Evolutionary conservation across 108 stramenopile genomes (phyloP), one percentile per base, ranked within the genome.

Genomic region (Skeletonema menzelii): DNA sequence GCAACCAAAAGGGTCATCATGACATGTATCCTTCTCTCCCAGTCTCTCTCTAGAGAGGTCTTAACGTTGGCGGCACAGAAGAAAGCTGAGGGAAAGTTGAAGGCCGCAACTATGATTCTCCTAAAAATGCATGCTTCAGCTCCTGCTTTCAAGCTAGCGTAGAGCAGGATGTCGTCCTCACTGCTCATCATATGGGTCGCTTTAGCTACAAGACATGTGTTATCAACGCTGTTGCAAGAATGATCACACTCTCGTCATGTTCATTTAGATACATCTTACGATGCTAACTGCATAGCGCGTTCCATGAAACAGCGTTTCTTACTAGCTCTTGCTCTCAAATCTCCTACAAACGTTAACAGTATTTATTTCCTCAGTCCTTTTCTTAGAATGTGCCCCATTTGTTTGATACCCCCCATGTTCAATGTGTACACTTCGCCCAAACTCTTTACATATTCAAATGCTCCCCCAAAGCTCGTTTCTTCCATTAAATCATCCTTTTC

Each of bases 401-500:
- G 86, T 28, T 58, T 63, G 61, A 79, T 68, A 20, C 53, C 42
- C 38, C 78, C 65, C 32, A 59, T 79, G 26, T 77, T 55, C 35
- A 87, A 49, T 1, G 49, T 26, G 70, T 87, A 87, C 0, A 87
- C 78, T 30, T 64, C 63, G 14, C 86, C 86, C 42, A 87, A 72
- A 47, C 59, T 56, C 24, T 44, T 40, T 5, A 87, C 67, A 60
- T 87, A 56, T 3, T 84, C 74, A 60, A 87, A 87, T 17, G 40
- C 32, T 24, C 19, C 30, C 4, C 86, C 86, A 57, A 70, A 87
- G 47, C 64, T 85, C 30, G 59, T 59, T 30, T 47, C 42, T 65
- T 85, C 86, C 86, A 85, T 82, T 27, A 87, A 65, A 72, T 87
- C 82, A 24, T 82, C 69, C 44, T 65, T 70, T 62, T 67, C 59